A percentile compares a stretch with the other conserved stretches of the same genome.
Evolutionary conservation across 305 asterid species (phyloP).

Genomic region (Fraxinus ornus): DNA sequence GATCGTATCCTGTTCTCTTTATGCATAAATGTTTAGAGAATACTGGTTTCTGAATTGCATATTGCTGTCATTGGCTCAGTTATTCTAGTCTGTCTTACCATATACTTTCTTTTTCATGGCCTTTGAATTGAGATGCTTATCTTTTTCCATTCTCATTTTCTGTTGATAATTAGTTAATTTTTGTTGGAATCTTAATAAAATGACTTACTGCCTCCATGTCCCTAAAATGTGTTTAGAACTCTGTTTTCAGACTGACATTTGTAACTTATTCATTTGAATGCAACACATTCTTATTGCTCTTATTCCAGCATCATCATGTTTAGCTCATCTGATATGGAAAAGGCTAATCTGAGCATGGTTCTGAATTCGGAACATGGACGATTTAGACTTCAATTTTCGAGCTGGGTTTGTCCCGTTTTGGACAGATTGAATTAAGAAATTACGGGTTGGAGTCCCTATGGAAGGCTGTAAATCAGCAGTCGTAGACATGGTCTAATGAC

Average conservation of each 20-base stretch:
- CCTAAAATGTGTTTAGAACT: not conserved
- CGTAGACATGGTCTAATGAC: not conserved
- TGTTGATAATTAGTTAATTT: not conserved
- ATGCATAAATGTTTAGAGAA: not conserved
- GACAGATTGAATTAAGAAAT: not conserved
- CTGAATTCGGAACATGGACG: not conserved
- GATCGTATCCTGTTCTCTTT: not conserved
- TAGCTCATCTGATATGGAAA: not conserved
- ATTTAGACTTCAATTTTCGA: not conserved
- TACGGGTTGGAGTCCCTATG: not conserved
- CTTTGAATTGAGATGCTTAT: not conserved
- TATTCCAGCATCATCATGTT: not conserved
- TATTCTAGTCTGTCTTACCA: not conserved
- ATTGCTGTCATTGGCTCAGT: not conserved
- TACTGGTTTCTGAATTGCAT: not conserved
- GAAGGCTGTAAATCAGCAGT: not conserved
- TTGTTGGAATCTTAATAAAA: not conserved
- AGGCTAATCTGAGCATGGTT: not conserved
- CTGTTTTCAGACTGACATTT: not conserved
- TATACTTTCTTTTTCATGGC: not conserved
- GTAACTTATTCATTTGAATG: not conserved
- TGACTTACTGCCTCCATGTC: not conserved
- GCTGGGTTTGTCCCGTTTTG: not conserved
- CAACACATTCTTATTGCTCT: not conserved
- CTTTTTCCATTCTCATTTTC: not conserved